phyloP scores from a whole-genome alignment of 2,329 filamentous ascomycete species.

The Trichophaea hybrida region DNA sequence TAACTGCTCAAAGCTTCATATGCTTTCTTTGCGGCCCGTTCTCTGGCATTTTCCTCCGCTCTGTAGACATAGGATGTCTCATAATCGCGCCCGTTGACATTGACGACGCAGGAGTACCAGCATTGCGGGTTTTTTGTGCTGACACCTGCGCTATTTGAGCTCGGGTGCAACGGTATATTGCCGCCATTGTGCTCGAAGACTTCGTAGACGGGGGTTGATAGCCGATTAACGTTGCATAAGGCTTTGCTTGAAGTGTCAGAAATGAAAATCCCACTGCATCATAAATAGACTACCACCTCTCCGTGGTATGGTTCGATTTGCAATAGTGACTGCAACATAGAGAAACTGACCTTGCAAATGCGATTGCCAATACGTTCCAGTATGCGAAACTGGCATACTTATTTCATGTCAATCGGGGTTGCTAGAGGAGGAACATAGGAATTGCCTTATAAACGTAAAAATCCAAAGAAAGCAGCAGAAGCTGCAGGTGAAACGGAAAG shows the following conservation, averaged over 20 bases:
- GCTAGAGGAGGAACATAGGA: neutral
- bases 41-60: slow-evolving; percentile 21
- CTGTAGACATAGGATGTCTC: slow-evolving; percentile 22
- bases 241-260: slow-evolving; percentile 9
- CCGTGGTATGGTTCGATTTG: neutral
- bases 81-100: slow-evolving; percentile 17
- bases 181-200: slow-evolving; percentile 22
- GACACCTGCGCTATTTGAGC: slow-evolving; percentile 7
- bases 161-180: slow-evolving; percentile 14
- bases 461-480: neutral
- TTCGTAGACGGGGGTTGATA: slow-evolving; percentile 21
- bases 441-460: neutral
- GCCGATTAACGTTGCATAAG: slow-evolving; percentile 15
- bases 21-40: slow-evolving; percentile 23
- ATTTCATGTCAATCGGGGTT: neutral
- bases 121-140: slow-evolving; percentile 15
- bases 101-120: slow-evolving; percentile 23
- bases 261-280: neutral
- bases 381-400: slow-evolving; percentile 20
- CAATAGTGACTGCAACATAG: neutral
- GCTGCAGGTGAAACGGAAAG: neutral
- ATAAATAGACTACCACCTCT: neutral
- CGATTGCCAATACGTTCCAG: slow-evolving; percentile 23
- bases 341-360: slow-evolving; percentile 22
- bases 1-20: slow-evolving; percentile 19